phyloP scores from a whole-genome alignment of 2,329 filamentous ascomycete species.

The Bipolaris bicolor region DNA sequence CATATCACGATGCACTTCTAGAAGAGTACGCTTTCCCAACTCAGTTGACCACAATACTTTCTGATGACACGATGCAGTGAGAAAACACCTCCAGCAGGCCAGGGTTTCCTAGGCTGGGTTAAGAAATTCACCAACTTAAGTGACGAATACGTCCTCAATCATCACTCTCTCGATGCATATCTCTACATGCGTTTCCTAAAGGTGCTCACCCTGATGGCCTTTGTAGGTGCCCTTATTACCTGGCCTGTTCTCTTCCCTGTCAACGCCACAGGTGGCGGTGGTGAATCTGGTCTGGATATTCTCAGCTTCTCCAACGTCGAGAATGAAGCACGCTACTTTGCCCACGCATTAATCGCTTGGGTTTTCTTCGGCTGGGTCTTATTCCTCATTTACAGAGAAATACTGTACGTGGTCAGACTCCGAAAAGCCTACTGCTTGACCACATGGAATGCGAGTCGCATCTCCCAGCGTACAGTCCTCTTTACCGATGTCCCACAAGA shows the following conservation, averaged over 20 bases:
- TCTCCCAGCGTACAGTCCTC: slow-evolving; percentile 56
- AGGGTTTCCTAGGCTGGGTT: slow-evolving; percentile 61
- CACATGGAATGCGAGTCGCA: slow-evolving; percentile 50
- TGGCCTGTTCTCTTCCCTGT: slow-evolving; percentile 57
- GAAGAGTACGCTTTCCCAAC: slow-evolving; percentile 23
- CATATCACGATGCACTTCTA: slow-evolving; percentile 52
- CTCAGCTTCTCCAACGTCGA: slow-evolving; percentile 37
- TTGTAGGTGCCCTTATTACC: slow-evolving; percentile 53
- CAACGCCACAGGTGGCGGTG: slow-evolving; percentile 50
- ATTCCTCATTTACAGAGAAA: slow-evolving; percentile 54
- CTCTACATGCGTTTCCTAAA: slow-evolving; percentile 57
- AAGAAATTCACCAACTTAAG: slow-evolving; percentile 51
- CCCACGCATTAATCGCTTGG: slow-evolving; percentile 52
- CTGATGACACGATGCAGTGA: not conserved
- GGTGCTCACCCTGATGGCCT: slow-evolving; percentile 51
- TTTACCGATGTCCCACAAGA: slow-evolving; percentile 55
- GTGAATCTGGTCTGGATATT: slow-evolving; percentile 46
- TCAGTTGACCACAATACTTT: slow-evolving; percentile 17
- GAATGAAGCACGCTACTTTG: slow-evolving; percentile 47
- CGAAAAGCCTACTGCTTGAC: slow-evolving; percentile 56
- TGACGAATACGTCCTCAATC: slow-evolving; percentile 55
- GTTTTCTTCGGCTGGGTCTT: slow-evolving; percentile 53
- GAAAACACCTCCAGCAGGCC: slow-evolving; percentile 53
- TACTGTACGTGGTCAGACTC: slow-evolving; percentile 54
- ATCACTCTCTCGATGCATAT: slow-evolving; percentile 57